phyloP scores from a whole-genome alignment of 2,329 filamentous ascomycete species.

The Sarocladiaceae sp. region DNA sequence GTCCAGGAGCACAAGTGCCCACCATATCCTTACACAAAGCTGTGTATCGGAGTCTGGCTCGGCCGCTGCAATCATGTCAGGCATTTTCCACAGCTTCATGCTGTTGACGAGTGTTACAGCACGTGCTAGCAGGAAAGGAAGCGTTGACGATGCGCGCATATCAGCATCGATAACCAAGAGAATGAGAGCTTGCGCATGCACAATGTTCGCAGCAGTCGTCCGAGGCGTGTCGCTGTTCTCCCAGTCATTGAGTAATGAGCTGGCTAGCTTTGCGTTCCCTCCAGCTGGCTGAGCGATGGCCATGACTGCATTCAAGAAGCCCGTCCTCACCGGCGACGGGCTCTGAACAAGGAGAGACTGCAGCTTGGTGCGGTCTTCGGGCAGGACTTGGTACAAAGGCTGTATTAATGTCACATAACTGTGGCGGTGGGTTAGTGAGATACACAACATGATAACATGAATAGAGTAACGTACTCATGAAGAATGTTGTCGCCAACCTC shows the following conservation, averaged over 20 bases:
- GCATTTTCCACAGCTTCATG: conserved; percentile 51
- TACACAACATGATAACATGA: neutral
- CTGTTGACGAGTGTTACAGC: conserved; percentile 63
- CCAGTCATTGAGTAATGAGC: conserved; percentile 46
- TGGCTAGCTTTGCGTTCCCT: conserved; percentile 40
- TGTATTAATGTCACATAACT: conserved; percentile 64
- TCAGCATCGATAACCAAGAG: conserved; percentile 65
- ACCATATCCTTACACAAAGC: conserved; percentile 64
- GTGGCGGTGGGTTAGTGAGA: neutral
- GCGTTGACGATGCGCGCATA: conserved; percentile 42
- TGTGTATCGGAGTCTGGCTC: conserved; percentile 59
- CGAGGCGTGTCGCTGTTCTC: conserved; percentile 38
- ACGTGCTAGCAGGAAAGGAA: conserved; percentile 52
- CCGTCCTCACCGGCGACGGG: conserved; percentile 53
- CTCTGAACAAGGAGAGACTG: conserved; percentile 53
- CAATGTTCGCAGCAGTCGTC: conserved; percentile 39
- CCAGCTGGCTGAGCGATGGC: conserved; percentile 41
- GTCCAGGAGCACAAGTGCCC: conserved; percentile 67
- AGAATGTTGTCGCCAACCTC: conserved; percentile 41
- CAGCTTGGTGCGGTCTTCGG: conserved; percentile 51
- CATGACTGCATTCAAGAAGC: conserved; percentile 60
- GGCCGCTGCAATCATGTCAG: conserved; percentile 39
- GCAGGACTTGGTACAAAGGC: conserved; percentile 62
- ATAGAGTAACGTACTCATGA: conserved; percentile 34
- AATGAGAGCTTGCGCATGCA: conserved; percentile 64